Percentiles rank a stretch among this genome's conserved stretches.
Evolutionary conservation across 2,329 filamentous ascomycete species (phyloP).

Genomic region (Penicillium sp.): DNA sequence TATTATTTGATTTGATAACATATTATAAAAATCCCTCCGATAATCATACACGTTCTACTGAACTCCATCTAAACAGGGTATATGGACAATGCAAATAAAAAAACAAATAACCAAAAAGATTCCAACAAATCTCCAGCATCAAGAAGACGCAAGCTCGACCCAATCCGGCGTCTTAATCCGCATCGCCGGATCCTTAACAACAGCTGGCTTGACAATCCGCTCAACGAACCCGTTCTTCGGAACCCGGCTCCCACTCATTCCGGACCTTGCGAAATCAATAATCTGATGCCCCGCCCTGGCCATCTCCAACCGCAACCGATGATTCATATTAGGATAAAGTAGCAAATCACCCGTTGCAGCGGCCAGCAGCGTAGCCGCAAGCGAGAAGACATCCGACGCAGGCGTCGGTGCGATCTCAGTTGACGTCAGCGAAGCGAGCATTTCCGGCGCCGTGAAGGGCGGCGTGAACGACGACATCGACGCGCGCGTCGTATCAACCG

Average conservation of each 20-base stretch:
- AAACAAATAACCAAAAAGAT: slow-evolving; percentile 1
- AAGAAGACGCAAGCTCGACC: slow-evolving; percentile 26
- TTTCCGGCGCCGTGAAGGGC: slow-evolving; percentile 48
- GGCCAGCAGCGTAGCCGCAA: slow-evolving; percentile 47
- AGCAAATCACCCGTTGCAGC: slow-evolving; percentile 48
- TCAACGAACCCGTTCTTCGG: slow-evolving; percentile 45
- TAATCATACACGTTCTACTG: slow-evolving; percentile 3
- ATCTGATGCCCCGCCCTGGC: slow-evolving; percentile 46
- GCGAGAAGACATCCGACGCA: slow-evolving; percentile 48
- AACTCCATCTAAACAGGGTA: slow-evolving; percentile 24
- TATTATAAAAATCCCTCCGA: background rate
- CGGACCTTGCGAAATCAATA: slow-evolving; percentile 42
- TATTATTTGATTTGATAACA: background rate
- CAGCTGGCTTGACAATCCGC: slow-evolving; percentile 38
- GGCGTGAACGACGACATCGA: slow-evolving; percentile 45
- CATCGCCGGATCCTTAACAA: slow-evolving; percentile 39
- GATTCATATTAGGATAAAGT: slow-evolving; percentile 42
- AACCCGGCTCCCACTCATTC: slow-evolving; percentile 39
- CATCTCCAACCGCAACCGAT: slow-evolving; percentile 45
- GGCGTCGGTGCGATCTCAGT: slow-evolving; percentile 37
- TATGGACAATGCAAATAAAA: slow-evolving; percentile 10
- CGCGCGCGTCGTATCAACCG: slow-evolving; percentile 18
- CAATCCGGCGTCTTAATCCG: slow-evolving; percentile 36
- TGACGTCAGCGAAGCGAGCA: slow-evolving; percentile 41
- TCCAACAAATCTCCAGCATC: slow-evolving; percentile 3